phyloP scores from a whole-genome alignment of 768 basidiomycete genomes.

The Trametes cingulata region DNA sequence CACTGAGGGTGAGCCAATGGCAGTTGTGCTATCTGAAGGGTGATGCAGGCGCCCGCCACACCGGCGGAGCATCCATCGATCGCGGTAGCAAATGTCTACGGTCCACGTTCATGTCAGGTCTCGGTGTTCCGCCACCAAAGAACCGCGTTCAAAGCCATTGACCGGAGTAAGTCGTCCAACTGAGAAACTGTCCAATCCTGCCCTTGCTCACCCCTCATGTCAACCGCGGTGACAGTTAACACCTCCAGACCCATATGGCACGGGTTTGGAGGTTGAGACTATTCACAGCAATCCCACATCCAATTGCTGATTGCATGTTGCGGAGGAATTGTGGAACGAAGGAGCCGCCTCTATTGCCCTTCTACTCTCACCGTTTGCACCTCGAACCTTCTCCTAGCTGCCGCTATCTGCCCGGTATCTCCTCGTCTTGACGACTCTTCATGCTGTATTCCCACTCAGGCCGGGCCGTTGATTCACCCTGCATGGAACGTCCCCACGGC shows the following conservation, averaged over 20 bases:
- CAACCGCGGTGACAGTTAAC: no score
- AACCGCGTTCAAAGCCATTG: not conserved
- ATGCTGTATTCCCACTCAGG: conserved; percentile 11
- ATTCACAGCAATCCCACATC: not conserved
- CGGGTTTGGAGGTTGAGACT: no score
- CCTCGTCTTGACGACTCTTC: not conserved
- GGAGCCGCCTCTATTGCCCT: not conserved
- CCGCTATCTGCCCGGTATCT: conserved; percentile 5
- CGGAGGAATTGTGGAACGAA: not conserved
- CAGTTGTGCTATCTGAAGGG: not conserved
- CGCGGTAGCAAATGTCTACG: not conserved
- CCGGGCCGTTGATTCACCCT: conserved; percentile 16
- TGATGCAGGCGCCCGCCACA: not conserved
- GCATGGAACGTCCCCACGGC: not conserved
- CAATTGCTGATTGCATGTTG: not conserved
- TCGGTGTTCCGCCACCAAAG: no score
- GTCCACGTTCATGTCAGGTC: not conserved
- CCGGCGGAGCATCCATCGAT: not conserved
- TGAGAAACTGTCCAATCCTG: not conserved
- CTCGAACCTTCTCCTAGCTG: not conserved
- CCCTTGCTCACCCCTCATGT: not conserved
- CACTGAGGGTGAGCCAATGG: conserved; percentile 1
- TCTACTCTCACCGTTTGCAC: conserved; percentile 6
- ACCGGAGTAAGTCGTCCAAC: not conserved
- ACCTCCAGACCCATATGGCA: no score